phyloP scores from a whole-genome alignment of 2,329 filamentous ascomycete species.

The Blastomyces parvus region DNA sequence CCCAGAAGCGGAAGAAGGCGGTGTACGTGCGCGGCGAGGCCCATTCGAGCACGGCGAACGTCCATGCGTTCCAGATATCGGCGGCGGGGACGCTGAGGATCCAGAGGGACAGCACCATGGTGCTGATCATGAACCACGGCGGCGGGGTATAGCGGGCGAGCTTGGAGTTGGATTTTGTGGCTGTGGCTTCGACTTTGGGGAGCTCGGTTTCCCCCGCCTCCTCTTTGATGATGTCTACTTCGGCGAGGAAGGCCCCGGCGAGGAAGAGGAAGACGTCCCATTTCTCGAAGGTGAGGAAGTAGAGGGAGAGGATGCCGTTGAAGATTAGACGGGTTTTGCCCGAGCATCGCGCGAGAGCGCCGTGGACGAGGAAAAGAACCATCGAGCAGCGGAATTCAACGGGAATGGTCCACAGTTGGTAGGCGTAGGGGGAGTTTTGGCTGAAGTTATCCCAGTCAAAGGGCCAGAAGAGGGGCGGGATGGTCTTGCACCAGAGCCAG shows the following conservation, averaged over 20 bases:
- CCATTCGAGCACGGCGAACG: slow-evolving; percentile 32
- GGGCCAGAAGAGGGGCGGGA: slow-evolving; percentile 29
- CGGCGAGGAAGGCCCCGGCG: slow-evolving; percentile 35
- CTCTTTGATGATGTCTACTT: slow-evolving; percentile 34
- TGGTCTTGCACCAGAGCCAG: slow-evolving; percentile 30
- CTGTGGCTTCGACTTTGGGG: slow-evolving; percentile 10
- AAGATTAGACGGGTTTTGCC: slow-evolving; percentile 29
- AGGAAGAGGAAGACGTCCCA: slow-evolving; percentile 40
- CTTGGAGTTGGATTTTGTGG: slow-evolving; percentile 2
- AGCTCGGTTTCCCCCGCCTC: slow-evolving; percentile 20
- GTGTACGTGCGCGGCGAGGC: slow-evolving; percentile 34
- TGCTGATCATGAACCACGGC: slow-evolving; percentile 24
- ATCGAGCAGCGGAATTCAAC: slow-evolving; percentile 39
- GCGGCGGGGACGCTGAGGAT: slow-evolving; percentile 36
- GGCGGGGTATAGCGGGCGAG: slow-evolving; percentile 4
- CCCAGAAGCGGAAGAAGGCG: slow-evolving; percentile 37
- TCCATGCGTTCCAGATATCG: slow-evolving; percentile 34
- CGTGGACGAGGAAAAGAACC: slow-evolving; percentile 36
- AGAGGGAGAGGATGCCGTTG: slow-evolving; percentile 28
- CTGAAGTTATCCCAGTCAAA: slow-evolving; percentile 34
- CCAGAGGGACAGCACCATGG: slow-evolving; percentile 34
- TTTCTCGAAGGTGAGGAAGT: slow-evolving; percentile 35
- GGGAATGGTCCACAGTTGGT: slow-evolving; percentile 39
- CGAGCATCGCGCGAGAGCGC: slow-evolving; percentile 32
- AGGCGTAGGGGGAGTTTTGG: slow-evolving; percentile 29